Evolutionary conservation across 495 filamentous ascomycete genomes (phyloP).

Genomic region (Aspergillus haitiensis): DNA sequence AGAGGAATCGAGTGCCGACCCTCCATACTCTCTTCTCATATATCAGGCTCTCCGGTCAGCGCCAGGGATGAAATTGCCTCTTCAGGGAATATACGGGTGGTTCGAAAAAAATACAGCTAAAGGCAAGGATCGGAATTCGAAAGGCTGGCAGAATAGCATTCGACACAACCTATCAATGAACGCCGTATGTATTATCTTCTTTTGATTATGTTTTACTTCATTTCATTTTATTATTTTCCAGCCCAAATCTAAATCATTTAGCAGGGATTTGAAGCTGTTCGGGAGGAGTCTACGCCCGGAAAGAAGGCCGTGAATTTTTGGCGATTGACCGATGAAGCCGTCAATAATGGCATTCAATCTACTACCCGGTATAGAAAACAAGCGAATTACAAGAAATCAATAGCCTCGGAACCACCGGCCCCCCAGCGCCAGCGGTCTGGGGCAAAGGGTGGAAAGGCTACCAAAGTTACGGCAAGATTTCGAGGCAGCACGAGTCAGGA

Average conservation of each 20-base stretch:
- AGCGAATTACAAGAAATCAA: conserved; percentile 46
- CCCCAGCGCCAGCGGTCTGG: conserved; percentile 56
- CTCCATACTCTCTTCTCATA: conserved; percentile 84
- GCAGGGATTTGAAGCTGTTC: conserved; percentile 67
- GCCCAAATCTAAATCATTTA: conserved; percentile 17
- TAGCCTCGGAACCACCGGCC: conserved; percentile 43
- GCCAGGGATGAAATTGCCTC: conserved; percentile 64
- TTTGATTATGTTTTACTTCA: conserved; percentile 4
- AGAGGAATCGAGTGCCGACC: conserved; percentile 44
- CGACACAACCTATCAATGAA: conserved; percentile 99
- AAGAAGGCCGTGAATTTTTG: conserved; percentile 64
- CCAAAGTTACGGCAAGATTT: conserved; percentile 36
- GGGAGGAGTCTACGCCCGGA: conserved; percentile 46
- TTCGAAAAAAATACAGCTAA: conserved; percentile 81
- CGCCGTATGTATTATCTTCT: conserved; percentile 57
- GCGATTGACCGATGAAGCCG: conserved; percentile 64
- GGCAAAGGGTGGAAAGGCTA: conserved; percentile 56
- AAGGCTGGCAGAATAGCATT: conserved; percentile 97
- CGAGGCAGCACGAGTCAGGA: conserved; percentile 24
- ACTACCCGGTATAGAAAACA: conserved; percentile 72
- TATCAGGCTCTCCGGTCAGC: conserved; percentile 68
- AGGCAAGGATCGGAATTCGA: conserved; percentile 57
- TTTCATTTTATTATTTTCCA: conserved; percentile 12
- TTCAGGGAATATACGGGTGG: conserved; percentile 90
- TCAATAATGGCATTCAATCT: conserved; percentile 63